phyloP scores from a whole-genome alignment of 768 basidiomycete species.

The Kondoa subrosea region DNA sequence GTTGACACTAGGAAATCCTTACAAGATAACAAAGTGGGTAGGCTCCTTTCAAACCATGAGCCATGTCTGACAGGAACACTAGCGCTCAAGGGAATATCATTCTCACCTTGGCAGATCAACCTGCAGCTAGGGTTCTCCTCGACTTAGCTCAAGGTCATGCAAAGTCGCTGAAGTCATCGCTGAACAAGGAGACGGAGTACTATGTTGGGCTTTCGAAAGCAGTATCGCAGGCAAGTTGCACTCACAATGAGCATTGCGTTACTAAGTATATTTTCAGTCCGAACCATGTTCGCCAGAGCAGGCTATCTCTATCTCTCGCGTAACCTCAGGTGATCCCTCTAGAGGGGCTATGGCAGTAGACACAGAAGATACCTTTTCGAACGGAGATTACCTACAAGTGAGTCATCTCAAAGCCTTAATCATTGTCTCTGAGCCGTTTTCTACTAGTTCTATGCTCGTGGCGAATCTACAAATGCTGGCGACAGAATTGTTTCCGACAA shows the following conservation, averaged over 20 bases:
- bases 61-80: background rate
- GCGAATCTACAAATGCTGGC: no score
- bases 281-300: conserved; percentile 24
- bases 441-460: no score
- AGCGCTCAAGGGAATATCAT: conserved; percentile 62
- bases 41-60: background rate
- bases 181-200: conserved; percentile 42
- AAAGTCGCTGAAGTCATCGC: background rate
- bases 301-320: conserved; percentile 28
- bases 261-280: no score
- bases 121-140: conserved; percentile 49
- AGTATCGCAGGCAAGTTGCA: no score
- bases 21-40: conserved; percentile 44
- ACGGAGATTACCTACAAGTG: background rate
- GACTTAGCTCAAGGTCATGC: conserved; percentile 35
- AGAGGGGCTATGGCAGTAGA: conserved; percentile 51
- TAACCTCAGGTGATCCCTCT: conserved; percentile 56
- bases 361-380: conserved; percentile 35
- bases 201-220: conserved; percentile 37
- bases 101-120: conserved; percentile 41
- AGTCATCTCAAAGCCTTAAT: background rate
- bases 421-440: background rate
- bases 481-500: no score
- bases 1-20: conserved; percentile 36
- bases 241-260: no score